Evolutionary conservation across 2,329 filamentous ascomycete species (phyloP).

Genomic region (Trematosphaeria pertusa): DNA sequence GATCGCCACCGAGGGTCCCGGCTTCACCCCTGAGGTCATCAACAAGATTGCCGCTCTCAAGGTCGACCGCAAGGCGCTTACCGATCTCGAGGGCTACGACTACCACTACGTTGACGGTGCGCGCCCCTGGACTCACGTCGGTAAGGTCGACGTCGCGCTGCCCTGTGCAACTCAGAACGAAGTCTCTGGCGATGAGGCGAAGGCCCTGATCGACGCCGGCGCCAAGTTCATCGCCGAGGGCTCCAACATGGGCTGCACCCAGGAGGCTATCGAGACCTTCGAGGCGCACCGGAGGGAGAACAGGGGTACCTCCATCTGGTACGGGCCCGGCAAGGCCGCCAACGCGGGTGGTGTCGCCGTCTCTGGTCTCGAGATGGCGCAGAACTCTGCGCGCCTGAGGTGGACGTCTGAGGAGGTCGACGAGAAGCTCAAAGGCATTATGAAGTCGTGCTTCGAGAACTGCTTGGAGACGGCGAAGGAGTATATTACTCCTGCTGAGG

Average conservation of each 20-base stretch:
- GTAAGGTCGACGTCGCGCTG: slow-evolving; percentile 87
- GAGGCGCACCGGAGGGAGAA: slow-evolving; percentile 75
- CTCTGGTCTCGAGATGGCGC: slow-evolving; percentile 97
- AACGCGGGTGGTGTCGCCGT: slow-evolving; percentile 98
- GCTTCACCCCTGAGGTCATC: slow-evolving; percentile 82
- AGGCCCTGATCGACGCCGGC: slow-evolving; percentile 78
- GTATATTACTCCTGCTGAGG: slow-evolving; percentile 80
- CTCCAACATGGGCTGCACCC: slow-evolving; percentile 98
- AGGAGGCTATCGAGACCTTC: slow-evolving; percentile 92
- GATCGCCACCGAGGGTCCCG: slow-evolving; percentile 72
- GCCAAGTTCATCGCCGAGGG: slow-evolving; percentile 91
- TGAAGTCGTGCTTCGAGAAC: slow-evolving; percentile 92
- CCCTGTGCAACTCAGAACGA: slow-evolving; percentile 98
- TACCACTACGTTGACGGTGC: slow-evolving; percentile 89
- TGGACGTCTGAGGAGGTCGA: slow-evolving; percentile 95
- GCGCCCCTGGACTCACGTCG: slow-evolving; percentile 90
- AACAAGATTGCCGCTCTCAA: slow-evolving; percentile 82
- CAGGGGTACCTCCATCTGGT: slow-evolving; percentile 84
- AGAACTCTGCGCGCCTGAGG: slow-evolving; percentile 86
- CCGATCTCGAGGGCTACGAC: slow-evolving; percentile 71
- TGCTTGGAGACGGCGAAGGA: slow-evolving; percentile 88
- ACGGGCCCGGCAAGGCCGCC: slow-evolving; percentile 92
- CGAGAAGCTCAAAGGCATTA: slow-evolving; percentile 87
- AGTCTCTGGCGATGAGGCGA: slow-evolving; percentile 88
- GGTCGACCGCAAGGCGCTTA: slow-evolving; percentile 82